These are phyloP conservation scores for Fusarium buxicola DNA, from an alignment of 2,329 filamentous ascomycete genomes.

Conservation along the genomic window DNA sequence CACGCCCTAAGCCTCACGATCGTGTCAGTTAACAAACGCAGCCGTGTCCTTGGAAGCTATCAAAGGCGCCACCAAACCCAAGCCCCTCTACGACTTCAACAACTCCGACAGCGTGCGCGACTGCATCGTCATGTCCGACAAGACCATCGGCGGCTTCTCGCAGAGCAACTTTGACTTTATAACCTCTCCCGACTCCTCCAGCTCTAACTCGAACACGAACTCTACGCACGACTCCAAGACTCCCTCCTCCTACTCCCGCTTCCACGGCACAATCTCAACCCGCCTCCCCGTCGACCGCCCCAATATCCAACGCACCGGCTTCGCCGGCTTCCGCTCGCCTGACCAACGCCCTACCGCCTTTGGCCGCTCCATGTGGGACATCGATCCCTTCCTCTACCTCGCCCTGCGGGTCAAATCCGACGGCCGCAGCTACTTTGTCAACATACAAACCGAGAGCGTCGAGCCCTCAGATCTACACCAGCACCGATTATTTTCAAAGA, in stretches of 20 bases:
- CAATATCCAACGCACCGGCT: slow-evolving; percentile 83
- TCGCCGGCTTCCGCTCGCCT: slow-evolving; percentile 88
- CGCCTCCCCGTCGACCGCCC: slow-evolving; percentile 80
- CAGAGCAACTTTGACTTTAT: slow-evolving; percentile 75
- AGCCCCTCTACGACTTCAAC: slow-evolving; percentile 73
- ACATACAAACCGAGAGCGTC: slow-evolving; percentile 93
- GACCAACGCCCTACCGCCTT: slow-evolving; percentile 85
- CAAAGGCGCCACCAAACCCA: slow-evolving; percentile 72
- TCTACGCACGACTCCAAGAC: not conserved
- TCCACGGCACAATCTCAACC: slow-evolving; percentile 89
- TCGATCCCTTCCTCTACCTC: slow-evolving; percentile 89
- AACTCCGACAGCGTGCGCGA: slow-evolving; percentile 57
- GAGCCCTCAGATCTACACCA: slow-evolving; percentile 97
- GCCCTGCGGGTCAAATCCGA: slow-evolving; percentile 91
- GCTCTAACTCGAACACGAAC: no score
- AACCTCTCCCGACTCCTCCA: slow-evolving; percentile 4
- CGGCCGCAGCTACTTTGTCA: slow-evolving; percentile 91
- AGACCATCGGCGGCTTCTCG: slow-evolving; percentile 88
- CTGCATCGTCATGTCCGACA: slow-evolving; percentile 86
- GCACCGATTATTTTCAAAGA: slow-evolving; percentile 84
- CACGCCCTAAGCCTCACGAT: fast-evolving
- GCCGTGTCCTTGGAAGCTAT: slow-evolving; percentile 77
- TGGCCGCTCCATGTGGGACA: slow-evolving; percentile 86
- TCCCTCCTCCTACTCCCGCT: slow-evolving; percentile 72
- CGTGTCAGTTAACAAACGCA: slow-evolving; percentile 48